Evolutionary conservation across 1,139 yeast genomes (phyloP).

Genomic region (Candida glucosophila): DNA sequence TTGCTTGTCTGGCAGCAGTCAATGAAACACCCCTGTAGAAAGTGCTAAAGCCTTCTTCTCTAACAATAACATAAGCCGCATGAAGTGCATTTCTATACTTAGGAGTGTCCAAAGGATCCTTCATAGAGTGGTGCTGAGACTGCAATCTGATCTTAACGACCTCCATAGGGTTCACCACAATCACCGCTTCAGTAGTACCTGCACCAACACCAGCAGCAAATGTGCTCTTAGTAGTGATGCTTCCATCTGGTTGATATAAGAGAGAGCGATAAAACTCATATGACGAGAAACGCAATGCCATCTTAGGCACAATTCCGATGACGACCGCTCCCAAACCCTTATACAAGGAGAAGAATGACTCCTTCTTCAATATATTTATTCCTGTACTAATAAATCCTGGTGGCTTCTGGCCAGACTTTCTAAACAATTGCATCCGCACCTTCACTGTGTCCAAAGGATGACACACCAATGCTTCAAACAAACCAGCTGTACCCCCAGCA

Average conservation of each 20-base stretch:
- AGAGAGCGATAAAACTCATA: constrained; percentile 79
- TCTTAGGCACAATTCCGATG: constrained; percentile 94
- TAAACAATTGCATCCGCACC: constrained; percentile 90
- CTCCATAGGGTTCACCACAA: constrained; percentile 95
- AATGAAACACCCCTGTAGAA: constrained; percentile 90
- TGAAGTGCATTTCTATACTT: constrained; percentile 92
- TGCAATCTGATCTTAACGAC: constrained; percentile 94
- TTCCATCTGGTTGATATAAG: constrained; percentile 58
- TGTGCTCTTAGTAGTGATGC: constrained; percentile 61
- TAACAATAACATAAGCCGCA: constrained; percentile 74
- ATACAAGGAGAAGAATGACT: constrained; percentile 79
- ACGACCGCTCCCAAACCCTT: constrained; percentile 97
- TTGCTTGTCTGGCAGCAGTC: constrained; percentile 96
- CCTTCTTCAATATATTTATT: constrained; percentile 64
- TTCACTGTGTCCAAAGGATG: constrained; percentile 94
- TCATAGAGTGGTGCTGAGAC: constrained; percentile 88
- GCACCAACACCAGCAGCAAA: constrained; percentile 96
- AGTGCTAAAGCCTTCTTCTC: constrained; percentile 86
- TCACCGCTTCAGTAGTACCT: constrained; percentile 91
- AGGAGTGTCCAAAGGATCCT: constrained; percentile 72
- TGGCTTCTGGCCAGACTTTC: constrained; percentile 53
- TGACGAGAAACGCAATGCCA: constrained; percentile 94
- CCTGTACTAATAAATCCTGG: constrained; percentile 89
- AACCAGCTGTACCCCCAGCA: constrained; percentile 97
- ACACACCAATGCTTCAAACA: constrained; percentile 92